Conservation (phyloP, 352 stramenopile genomes). For the Phytophthora parvispora region DNA sequence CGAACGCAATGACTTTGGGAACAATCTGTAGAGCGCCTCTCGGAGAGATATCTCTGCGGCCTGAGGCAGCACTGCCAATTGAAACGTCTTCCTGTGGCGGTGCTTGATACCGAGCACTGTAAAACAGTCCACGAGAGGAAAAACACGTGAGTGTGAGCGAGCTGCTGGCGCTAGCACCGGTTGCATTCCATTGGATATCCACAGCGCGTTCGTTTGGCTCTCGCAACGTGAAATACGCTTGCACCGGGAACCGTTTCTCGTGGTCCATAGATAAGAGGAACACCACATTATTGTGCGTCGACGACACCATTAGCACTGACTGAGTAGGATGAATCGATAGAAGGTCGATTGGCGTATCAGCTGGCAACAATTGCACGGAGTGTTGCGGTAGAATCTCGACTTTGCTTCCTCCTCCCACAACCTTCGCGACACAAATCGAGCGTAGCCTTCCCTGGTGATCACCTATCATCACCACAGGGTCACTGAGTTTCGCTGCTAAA, state of each 20-base stretch:
- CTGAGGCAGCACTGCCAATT: conserved; percentile 15
- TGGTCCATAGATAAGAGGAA: conserved; percentile 80
- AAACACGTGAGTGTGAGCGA: conserved; percentile 68
- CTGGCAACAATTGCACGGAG: conserved; percentile 53
- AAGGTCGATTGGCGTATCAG: conserved; percentile 51
- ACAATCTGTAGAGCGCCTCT: conserved; percentile 36
- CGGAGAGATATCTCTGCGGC: conserved; percentile 22
- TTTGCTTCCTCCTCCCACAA: conserved; percentile 48
- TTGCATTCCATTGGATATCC: conserved; percentile 70
- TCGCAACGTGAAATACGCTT: conserved; percentile 63
- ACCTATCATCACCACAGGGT: conserved; percentile 72
- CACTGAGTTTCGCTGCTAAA: conserved; percentile 49
- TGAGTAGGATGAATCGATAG: conserved; percentile 72
- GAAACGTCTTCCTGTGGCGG: conserved; percentile 31
- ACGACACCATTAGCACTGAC: conserved; percentile 60
- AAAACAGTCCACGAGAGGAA: conserved; percentile 61
- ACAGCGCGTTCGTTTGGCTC: conserved; percentile 50
- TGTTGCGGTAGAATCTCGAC: conserved; percentile 78
- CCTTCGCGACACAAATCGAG: conserved; percentile 62
- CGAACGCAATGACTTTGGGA: conserved; percentile 58
- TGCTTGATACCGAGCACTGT: conserved; percentile 48
- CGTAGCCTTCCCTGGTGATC: conserved; percentile 70
- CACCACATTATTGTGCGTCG: conserved; percentile 49
- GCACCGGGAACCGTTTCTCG: conserved; percentile 69
- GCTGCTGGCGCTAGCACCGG: conserved; percentile 26